Conservation (phyloP, 352 stramenopile genomes). For the Globisporangium nagaii region DNA sequence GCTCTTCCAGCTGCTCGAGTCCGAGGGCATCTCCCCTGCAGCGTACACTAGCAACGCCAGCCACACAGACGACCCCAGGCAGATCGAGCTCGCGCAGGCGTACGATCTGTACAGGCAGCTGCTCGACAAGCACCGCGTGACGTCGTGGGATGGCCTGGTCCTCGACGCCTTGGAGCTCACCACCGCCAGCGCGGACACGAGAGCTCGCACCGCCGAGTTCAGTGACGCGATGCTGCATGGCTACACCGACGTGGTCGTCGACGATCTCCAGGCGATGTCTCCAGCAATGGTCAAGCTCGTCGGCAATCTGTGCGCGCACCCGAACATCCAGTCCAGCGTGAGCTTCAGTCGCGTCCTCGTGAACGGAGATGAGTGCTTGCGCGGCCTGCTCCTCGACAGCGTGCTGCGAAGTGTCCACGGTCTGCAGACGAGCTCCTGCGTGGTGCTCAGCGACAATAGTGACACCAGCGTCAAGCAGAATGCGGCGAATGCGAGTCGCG, state of each 20-base stretch:
- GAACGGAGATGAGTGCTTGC: constrained; percentile 22
- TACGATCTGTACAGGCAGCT: constrained; percentile 54
- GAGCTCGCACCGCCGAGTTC: constrained; percentile 19
- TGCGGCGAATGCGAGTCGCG: neutral
- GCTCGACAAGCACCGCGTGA: constrained; percentile 40
- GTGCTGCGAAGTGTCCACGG: constrained; percentile 12
- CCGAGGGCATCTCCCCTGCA: constrained; percentile 37
- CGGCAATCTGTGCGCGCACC: constrained; percentile 28
- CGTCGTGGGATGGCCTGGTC: constrained; percentile 65
- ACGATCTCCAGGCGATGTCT: constrained; percentile 64
- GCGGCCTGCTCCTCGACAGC: constrained; percentile 28
- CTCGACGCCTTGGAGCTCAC: constrained; percentile 36
- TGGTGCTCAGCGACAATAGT: neutral
- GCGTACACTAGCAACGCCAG: constrained; percentile 29
- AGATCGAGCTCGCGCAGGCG: constrained; percentile 36
- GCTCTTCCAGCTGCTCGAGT: constrained; percentile 67
- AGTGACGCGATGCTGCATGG: constrained; percentile 24
- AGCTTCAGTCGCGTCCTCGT: constrained; percentile 48
- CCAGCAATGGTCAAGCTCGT: constrained; percentile 58
- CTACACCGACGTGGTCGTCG: constrained; percentile 64
- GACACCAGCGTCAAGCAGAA: neutral
- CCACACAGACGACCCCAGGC: constrained; percentile 5
- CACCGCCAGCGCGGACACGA: constrained; percentile 7
- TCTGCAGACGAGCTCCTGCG: neutral
- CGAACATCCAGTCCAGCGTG: constrained; percentile 39